These are phyloP conservation scores for Chamaecrista fasciculata DNA, from an alignment of 306 rosid genomes.

Conservation along the genomic window DNA sequence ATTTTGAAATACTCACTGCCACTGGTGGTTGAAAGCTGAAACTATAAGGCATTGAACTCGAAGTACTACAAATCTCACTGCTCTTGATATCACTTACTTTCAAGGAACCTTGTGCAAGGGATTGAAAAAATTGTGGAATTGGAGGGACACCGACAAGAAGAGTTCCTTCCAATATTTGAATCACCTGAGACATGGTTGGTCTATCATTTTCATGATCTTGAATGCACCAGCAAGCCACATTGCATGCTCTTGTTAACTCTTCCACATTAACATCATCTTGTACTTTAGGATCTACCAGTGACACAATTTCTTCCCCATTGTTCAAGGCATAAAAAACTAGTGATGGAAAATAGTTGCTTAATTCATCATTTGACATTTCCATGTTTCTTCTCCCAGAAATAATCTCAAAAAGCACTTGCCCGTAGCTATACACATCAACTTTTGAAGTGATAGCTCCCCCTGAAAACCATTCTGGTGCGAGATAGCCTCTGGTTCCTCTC, in stretches of 20 bases:
- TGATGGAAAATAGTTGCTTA: conserved; percentile 28
- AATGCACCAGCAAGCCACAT: conserved; percentile 7
- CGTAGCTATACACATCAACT: conserved; percentile 43
- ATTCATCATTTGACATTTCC: conserved; percentile 24
- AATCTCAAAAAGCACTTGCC: conserved; percentile 38
- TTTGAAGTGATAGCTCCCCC: conserved; percentile 33
- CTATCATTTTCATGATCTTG: neutral
- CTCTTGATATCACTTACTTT: neutral
- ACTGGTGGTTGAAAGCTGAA: conserved; percentile 26
- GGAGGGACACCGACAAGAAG: neutral
- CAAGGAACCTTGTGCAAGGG: neutral
- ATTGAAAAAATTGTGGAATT: neutral
- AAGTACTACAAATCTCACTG: neutral
- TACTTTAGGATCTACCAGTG: conserved; percentile 19
- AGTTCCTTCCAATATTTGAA: conserved; percentile 2
- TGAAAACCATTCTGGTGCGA: neutral
- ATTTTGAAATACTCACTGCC: conserved; percentile 35
- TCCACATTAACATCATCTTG: neutral
- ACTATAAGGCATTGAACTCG: neutral
- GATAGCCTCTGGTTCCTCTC: conserved; percentile 47
- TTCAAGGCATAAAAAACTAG: conserved; percentile 23
- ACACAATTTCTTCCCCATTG: conserved; percentile 18
- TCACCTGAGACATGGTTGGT: neutral
- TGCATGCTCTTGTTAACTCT: neutral
- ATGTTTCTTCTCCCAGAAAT: conserved; percentile 42